Evolutionary conservation across 371 early-diverging fungal genomes (phyloP).

Genomic region (Chytridium lagenaria): DNA sequence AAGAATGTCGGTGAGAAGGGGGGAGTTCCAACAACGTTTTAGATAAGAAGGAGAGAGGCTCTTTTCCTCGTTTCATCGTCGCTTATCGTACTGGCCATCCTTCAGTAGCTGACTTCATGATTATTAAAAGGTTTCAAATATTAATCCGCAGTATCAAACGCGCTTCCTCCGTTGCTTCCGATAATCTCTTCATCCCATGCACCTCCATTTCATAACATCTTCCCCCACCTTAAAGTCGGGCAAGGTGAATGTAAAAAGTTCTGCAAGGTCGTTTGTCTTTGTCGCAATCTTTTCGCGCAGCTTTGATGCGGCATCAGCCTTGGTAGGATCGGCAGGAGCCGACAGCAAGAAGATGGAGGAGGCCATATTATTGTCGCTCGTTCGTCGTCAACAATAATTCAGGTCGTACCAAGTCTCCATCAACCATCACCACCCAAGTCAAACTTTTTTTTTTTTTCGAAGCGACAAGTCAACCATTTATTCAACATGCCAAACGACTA

Average conservation of each 20-base stretch:
- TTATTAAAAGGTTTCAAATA: no score
- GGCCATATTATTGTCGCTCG: no score
- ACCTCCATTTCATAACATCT: neutral
- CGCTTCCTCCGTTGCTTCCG: neutral
- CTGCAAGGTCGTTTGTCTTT: conserved; percentile 54
- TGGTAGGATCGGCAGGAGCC: conserved; percentile 58
- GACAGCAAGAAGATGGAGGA: conserved; percentile 47
- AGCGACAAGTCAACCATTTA: no score
- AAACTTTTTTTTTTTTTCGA: no score
- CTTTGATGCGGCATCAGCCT: conserved; percentile 54
- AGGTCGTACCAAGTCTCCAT: no score
- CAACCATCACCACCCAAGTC: no score
- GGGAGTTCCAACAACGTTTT: neutral
- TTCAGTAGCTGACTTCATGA: no score
- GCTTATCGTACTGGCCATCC: no score
- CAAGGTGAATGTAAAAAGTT: conserved; percentile 68
- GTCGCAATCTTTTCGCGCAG: conserved; percentile 55
- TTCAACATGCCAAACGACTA: neutral
- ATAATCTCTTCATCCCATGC: neutral
- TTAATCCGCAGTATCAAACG: neutral
- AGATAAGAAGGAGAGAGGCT: neutral
- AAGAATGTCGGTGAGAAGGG: neutral
- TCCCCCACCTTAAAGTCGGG: conserved; percentile 77
- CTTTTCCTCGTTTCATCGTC: neutral
- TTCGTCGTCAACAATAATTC: no score